A percentile compares a stretch with the other conserved stretches of the same genome.
Evolutionary conservation across 1,284 basidiomycete species (phyloP).

Genomic region (Volvariella volvacea): DNA sequence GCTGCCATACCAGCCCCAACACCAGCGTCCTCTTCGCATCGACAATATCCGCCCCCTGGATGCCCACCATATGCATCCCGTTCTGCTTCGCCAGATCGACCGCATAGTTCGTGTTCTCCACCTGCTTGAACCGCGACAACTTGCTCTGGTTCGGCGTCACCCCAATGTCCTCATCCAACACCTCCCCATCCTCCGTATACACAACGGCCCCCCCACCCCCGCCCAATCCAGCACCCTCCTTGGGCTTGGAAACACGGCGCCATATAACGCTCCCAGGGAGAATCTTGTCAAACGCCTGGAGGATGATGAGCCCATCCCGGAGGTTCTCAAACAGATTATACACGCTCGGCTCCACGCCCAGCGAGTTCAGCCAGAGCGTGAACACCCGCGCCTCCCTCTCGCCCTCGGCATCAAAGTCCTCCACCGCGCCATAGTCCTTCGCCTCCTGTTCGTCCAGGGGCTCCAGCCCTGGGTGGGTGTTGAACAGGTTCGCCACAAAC

Average conservation of each 20-base stretch:
- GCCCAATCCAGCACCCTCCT: slow-evolving; percentile 47
- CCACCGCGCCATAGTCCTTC: slow-evolving; percentile 79
- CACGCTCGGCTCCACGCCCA: slow-evolving; percentile 93
- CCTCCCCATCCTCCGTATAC: slow-evolving; percentile 40
- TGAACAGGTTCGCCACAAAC: slow-evolving; percentile 98
- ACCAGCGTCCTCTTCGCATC: slow-evolving; percentile 90
- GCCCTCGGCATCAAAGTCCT: slow-evolving; percentile 98
- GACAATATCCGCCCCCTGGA: slow-evolving; percentile 96
- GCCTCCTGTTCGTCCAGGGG: slow-evolving; percentile 89
- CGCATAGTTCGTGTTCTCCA: slow-evolving; percentile 97
- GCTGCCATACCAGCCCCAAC: slow-evolving; percentile 94
- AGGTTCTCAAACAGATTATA: slow-evolving; percentile 97
- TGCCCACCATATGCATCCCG: slow-evolving; percentile 94
- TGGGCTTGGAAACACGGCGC: slow-evolving; percentile 92
- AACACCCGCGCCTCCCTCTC: slow-evolving; percentile 97
- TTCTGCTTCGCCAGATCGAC: slow-evolving; percentile 92
- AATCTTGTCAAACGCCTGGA: slow-evolving; percentile 97
- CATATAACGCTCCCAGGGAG: slow-evolving; percentile 89
- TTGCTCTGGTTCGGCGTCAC: slow-evolving; percentile 76
- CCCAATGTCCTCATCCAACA: slow-evolving; percentile 63
- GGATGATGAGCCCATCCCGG: slow-evolving; percentile 84
- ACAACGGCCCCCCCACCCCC: slow-evolving; percentile 25
- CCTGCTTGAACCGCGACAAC: slow-evolving; percentile 92
- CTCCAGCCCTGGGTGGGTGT: slow-evolving; percentile 90
- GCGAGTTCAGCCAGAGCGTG: slow-evolving; percentile 95